Conservation (phyloP, 1,284 basidiomycete genomes). For the Bjerkandera adusta region DNA sequence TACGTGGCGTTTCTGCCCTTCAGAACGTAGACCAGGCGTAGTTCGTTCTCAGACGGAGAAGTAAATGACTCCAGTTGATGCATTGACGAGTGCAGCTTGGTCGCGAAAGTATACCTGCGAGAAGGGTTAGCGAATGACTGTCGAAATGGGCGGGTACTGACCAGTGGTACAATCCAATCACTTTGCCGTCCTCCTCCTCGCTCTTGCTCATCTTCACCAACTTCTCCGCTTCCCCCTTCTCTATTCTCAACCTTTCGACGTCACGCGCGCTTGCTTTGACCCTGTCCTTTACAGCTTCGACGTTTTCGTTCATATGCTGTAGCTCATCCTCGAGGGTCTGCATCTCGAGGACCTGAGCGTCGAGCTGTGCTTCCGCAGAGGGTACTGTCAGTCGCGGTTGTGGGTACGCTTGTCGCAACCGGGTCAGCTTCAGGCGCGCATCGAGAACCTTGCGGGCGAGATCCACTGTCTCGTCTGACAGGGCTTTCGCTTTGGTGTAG, state of each 20-base stretch:
- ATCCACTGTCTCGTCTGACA: constrained; percentile 52
- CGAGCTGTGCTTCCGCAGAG: constrained; percentile 68
- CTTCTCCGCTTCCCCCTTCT: constrained; percentile 71
- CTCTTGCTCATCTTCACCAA: constrained; percentile 56
- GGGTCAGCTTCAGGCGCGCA: constrained; percentile 72
- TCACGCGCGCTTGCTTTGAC: constrained; percentile 59
- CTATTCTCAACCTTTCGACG: constrained; percentile 59
- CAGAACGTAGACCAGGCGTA: constrained; percentile 62
- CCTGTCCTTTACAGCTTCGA: constrained; percentile 54
- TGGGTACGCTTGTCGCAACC: constrained; percentile 77
- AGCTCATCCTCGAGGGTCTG: constrained; percentile 64
- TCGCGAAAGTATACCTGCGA: constrained; percentile 67
- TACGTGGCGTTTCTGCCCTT: constrained; percentile 11
- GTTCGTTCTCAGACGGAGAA: constrained; percentile 68
- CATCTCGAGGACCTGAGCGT: constrained; percentile 71
- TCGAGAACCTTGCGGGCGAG: constrained; percentile 78
- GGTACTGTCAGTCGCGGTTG: constrained; percentile 72
- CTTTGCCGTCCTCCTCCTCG: constrained; percentile 63
- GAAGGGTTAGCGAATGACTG: neutral
- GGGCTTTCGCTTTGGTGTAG: constrained; percentile 50
- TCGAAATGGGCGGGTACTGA: constrained; percentile 30
- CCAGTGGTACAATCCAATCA: constrained; percentile 70
- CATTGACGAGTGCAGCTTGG: constrained; percentile 61
- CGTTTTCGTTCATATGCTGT: constrained; percentile 37
- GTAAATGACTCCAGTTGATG: constrained; percentile 59